A percentile compares a stretch with the other conserved stretches of the same genome.
Evolutionary conservation across 163 green algal genomes (phyloP).

Genomic region (Chlamydomonas reinhardtii): DNA sequence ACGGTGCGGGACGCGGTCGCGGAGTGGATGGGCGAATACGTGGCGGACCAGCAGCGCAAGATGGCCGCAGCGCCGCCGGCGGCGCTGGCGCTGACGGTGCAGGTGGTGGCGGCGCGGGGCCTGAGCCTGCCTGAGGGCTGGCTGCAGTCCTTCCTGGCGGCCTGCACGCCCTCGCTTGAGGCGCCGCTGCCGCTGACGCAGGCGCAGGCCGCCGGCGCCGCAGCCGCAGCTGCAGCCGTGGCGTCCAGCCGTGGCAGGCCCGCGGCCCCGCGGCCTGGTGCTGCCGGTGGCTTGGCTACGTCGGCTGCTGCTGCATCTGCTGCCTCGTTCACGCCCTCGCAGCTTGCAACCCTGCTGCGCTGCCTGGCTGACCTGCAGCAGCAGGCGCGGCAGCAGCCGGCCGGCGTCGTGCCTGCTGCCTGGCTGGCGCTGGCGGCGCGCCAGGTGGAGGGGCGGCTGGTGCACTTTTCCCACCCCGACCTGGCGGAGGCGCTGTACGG

Average conservation of each 20-base stretch:
- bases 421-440: conserved; percentile 19
- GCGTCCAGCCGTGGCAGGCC: background rate
- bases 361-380: no score
- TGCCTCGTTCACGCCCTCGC: no score
- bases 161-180: conserved; percentile 6
- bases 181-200: conserved; percentile 38
- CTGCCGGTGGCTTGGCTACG: no score
- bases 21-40: conserved; percentile 15
- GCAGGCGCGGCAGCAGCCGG: background rate
- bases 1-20: background rate
- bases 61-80: conserved; percentile 34
- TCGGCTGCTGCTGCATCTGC: no score
- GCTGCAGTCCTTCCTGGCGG: background rate
- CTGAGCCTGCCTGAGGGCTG: conserved; percentile 12
- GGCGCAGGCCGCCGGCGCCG: conserved; percentile 30
- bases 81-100: conserved; percentile 38
- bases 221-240: conserved; percentile 4
- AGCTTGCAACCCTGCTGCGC: background rate
- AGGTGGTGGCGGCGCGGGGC: conserved; percentile 22
- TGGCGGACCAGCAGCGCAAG: conserved; percentile 8
- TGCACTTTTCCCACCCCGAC: conserved; percentile 12
- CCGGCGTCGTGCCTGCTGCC: background rate
- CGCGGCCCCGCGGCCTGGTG: background rate
- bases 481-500: conserved; percentile 41
- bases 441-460: conserved; percentile 38